Evolutionary conservation across 768 basidiomycete species (phyloP).

Genomic region (Suillus alpinus): DNA sequence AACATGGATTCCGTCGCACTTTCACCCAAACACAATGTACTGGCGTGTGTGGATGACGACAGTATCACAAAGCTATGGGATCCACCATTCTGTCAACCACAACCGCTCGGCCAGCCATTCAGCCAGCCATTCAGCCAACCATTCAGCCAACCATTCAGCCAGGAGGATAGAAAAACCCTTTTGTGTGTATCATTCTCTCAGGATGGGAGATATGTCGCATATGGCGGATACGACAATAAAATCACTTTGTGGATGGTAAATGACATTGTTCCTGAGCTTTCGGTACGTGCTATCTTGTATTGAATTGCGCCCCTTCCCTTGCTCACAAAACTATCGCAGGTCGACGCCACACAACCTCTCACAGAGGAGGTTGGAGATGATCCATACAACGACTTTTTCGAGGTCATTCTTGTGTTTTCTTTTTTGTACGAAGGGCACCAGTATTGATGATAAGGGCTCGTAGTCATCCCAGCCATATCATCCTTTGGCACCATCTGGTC

Average conservation of each 20-base stretch:
- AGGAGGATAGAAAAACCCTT: background rate
- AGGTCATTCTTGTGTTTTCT: background rate
- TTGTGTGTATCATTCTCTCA: background rate
- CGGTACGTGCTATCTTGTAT: background rate
- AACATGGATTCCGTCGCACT: background rate
- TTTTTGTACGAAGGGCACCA: too few species aligned
- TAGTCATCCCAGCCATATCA: background rate
- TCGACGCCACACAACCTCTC: background rate
- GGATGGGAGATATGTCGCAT: background rate
- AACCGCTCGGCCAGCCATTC: too few species aligned
- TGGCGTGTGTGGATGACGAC: background rate
- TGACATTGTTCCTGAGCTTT: background rate
- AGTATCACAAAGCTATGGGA: background rate
- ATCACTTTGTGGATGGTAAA: background rate
- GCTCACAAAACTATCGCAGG: background rate
- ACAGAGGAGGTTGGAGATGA: background rate
- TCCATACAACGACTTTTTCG: background rate
- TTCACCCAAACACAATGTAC: background rate
- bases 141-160: background rate
- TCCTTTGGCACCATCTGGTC: background rate
- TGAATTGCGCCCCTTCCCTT: background rate
- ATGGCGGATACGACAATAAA: background rate
- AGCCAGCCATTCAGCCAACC: background rate
- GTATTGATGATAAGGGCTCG: background rate
- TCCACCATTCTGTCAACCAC: too few species aligned